Evolutionary conservation across 306 rosid species (phyloP).

Genomic region (Acacia crassicarpa): DNA sequence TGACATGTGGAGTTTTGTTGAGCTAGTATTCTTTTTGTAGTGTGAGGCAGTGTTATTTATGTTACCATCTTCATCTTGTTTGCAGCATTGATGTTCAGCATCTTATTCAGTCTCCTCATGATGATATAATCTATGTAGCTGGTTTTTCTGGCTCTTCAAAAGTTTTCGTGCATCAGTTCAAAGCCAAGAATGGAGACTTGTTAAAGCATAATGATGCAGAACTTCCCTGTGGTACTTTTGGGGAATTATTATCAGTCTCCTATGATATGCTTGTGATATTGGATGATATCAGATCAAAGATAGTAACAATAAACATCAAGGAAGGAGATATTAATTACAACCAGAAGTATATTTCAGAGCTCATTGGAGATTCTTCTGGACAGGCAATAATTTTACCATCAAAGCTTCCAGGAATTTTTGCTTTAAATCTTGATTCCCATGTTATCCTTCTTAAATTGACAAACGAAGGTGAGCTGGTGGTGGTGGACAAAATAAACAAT

Average conservation of each 20-base stretch:
- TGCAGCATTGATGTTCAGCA: slow-evolving; percentile 81
- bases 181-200: slow-evolving; percentile 74
- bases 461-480: slow-evolving; percentile 64
- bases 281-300: slow-evolving; percentile 65
- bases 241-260: slow-evolving; percentile 69
- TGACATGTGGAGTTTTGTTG: slow-evolving; percentile 20
- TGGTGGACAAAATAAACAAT: slow-evolving; percentile 62
- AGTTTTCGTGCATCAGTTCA: slow-evolving; percentile 57
- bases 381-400: slow-evolving; percentile 62
- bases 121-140: slow-evolving; percentile 56
- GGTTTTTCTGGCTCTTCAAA: slow-evolving; percentile 73
- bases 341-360: slow-evolving; percentile 52
- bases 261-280: slow-evolving; percentile 64
- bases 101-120: slow-evolving; percentile 58
- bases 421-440: slow-evolving; percentile 51
- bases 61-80: slow-evolving; percentile 36
- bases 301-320: slow-evolving; percentile 57
- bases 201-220: slow-evolving; percentile 52
- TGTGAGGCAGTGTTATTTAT: slow-evolving; percentile 35
- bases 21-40: slow-evolving; percentile 4
- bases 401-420: slow-evolving; percentile 71
- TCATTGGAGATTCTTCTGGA: slow-evolving; percentile 57
- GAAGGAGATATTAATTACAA: slow-evolving; percentile 62
- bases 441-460: slow-evolving; percentile 56
- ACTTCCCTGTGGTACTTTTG: slow-evolving; percentile 63